Percentiles rank a stretch among this genome's conserved stretches.
Conservation (phyloP, 305 asterid genomes). For the Solanum hybrid region DNA sequence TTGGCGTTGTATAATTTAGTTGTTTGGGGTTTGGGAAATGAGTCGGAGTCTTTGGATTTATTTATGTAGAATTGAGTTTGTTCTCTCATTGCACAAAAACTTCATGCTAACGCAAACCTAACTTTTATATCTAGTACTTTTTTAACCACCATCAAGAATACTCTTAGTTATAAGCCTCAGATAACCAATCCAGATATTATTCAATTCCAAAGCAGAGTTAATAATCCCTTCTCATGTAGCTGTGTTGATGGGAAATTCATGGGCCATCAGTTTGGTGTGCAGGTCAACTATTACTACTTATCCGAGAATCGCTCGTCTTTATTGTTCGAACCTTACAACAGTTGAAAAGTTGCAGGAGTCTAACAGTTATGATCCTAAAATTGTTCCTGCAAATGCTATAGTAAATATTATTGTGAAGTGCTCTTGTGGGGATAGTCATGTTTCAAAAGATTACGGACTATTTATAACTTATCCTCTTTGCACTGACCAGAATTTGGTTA, state of each 20-base stretch:
- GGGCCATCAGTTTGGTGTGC: constrained; percentile 43
- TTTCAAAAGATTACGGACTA: constrained; percentile 42
- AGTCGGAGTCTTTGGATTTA: not conserved
- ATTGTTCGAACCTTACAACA: constrained; percentile 50
- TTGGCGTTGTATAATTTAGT: not conserved
- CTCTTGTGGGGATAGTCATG: constrained; percentile 51
- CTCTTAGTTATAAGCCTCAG: constrained; percentile 36
- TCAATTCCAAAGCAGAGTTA: constrained; percentile 20
- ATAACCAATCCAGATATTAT: constrained; percentile 31
- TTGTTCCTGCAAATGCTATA: constrained; percentile 15
- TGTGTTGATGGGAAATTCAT: constrained; percentile 32
- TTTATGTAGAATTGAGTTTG: not conserved
- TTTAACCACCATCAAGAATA: constrained; percentile 25
- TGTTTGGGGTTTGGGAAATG: no score
- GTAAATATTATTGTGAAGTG: constrained; percentile 49
- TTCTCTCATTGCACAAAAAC: not conserved
- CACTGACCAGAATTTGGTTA: constrained; percentile 27
- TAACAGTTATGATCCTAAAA: constrained; percentile 20
- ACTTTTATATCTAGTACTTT: constrained; percentile 33
- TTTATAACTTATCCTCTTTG: constrained; percentile 54
- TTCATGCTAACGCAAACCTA: constrained; percentile 18
- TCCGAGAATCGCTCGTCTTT: constrained; percentile 14
- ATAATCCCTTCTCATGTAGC: constrained; percentile 48
- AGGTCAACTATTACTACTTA: constrained; percentile 25
- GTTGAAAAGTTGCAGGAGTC: constrained; percentile 42